Evolutionary conservation across 805 yeast genomes (phyloP), one percentile per base, ranked within the genome.

Genomic region (Tetrapisispora taiwanensis): DNA sequence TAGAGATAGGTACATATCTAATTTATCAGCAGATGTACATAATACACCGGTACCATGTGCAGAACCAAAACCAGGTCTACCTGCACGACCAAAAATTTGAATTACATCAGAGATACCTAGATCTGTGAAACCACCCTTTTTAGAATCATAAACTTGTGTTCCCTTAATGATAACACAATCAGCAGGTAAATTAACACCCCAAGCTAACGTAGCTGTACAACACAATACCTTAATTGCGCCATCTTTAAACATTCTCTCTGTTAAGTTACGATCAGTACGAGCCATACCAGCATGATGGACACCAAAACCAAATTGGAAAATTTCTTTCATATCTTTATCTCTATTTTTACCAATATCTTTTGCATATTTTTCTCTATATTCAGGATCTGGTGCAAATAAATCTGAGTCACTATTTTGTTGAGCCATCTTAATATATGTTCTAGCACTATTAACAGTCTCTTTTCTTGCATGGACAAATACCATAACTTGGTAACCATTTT

Each of bases 171-270:
- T 85, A 18, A 92, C 99, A 34, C 88, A 95, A 1, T 96, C 97
- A 7, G 98, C 98, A 1, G 99, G 98, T 47, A 92, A 70, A 59
- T 92, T 92, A 17, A 92, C 97, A 75, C 99, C 99, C 99, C 99
- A 92, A 0, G 99, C 99, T 46, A 92, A 74, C 0, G 99, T 92
- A 0, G 98, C 95, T 2, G 99, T 92, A 73, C 96, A 88, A 55
- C 95, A 84, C 15, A 92, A 67, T 0, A 92, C 97, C 47, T 81
- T 84, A 49, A 92, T 82, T 0, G 88, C 84, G 35, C 98, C 97
- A 27, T 72, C 68, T 27, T 80, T 70, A 59, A 92, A 92, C 82
- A 90, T 75, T 57, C 80, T 81, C 55, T 94, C 98, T 0, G 94
- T 82, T 42, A 88, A 59, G 56, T 88, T 89, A 56, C 99, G 75